Base-by-base conservation (phyloP, 352 stramenopile genomes). In the Phytophthora syringae region DNA sequence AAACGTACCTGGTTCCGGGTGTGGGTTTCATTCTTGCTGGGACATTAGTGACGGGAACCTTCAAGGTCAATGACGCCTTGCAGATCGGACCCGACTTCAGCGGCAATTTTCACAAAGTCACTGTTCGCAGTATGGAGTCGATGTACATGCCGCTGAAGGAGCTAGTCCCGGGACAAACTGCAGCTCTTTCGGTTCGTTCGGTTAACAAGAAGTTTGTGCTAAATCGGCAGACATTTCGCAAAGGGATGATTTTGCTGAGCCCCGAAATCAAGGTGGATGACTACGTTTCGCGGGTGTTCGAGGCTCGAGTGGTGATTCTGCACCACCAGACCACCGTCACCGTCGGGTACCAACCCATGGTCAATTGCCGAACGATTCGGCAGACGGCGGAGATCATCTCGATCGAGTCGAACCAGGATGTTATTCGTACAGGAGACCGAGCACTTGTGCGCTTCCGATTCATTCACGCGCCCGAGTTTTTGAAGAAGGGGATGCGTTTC, bases 401-500 rank as follows among this genome's bases (percentile, higher is more conserved):
- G 18, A 97, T 97, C 54, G 79, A 92, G 49, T 89, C 82, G 37
- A 63, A 85, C 30, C 72, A 93, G 55, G 88, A 95, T 15, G 85
- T 89, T 12, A 95, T 98, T 37, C 86, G 92, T 7, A 98, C 94
- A 48, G 94, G 94, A 7, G 90, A 98, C 63, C 85, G 86, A 44
- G 93, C 92, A 50, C 73, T 93, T 18, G 89, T 98, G 39, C 82
- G 86, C 13, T 98, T 98, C 67, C 81, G 80, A 22, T 98, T 98
- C 67, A 86, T 97, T 63, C 90, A 98, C 62, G 85, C 87, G 28
- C 82, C 92, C 5, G 97, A 99, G 77, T 99, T 98, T 75, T 74
- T 99, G 58, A 95, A 98, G 52, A 90, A 96, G 22, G 97, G 97
- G 47, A 98, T 96, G 86, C 86, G 88, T 58, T 98, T 99, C 76